A percentile compares a stretch with the other conserved stretches of the same genome.
Evolutionary conservation across 2,329 filamentous ascomycete species (phyloP).

Genomic region (Sarocladium brachiariae): DNA sequence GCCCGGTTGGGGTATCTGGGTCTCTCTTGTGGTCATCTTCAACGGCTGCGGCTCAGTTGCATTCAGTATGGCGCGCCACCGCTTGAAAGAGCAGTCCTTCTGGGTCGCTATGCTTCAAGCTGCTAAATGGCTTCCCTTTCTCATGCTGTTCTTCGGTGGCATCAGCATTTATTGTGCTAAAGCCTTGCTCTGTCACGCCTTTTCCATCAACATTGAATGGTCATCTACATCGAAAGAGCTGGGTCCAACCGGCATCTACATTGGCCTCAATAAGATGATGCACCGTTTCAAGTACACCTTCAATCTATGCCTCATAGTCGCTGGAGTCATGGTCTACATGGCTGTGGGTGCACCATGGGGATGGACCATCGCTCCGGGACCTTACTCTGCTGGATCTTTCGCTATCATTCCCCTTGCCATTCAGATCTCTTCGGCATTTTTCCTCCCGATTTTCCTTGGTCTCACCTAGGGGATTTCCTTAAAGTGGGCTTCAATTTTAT

Average conservation of each 20-base stretch:
- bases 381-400: conserved; percentile 19
- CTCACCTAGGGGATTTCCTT: too few relatives aligned
- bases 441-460: conserved; percentile 20
- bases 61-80: conserved; percentile 20
- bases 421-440: conserved; percentile 18
- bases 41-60: conserved; percentile 18
- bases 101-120: conserved; percentile 20
- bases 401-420: conserved; percentile 21
- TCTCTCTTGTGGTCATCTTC: conserved; percentile 30
- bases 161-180: conserved; percentile 23
- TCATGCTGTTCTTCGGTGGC: conserved; percentile 23
- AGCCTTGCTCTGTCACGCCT: conserved; percentile 20
- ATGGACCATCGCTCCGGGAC: conserved; percentile 19
- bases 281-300: conserved; percentile 43
- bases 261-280: conserved; percentile 29
- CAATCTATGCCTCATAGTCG: conserved; percentile 21
- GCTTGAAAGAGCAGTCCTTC: conserved; percentile 21
- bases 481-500: too few relatives aligned
- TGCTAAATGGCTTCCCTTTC: conserved; percentile 20
- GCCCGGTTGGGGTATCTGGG: conserved; percentile 57
- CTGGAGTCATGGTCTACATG: conserved; percentile 21
- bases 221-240: conserved; percentile 22
- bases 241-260: conserved; percentile 22
- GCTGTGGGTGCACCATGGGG: conserved; percentile 18
- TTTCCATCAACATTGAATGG: conserved; percentile 23